Evolutionary conservation across 352 stramenopile species (phyloP), one percentile per base, ranked within the genome.

Genomic region (Phytophthora multivora): DNA sequence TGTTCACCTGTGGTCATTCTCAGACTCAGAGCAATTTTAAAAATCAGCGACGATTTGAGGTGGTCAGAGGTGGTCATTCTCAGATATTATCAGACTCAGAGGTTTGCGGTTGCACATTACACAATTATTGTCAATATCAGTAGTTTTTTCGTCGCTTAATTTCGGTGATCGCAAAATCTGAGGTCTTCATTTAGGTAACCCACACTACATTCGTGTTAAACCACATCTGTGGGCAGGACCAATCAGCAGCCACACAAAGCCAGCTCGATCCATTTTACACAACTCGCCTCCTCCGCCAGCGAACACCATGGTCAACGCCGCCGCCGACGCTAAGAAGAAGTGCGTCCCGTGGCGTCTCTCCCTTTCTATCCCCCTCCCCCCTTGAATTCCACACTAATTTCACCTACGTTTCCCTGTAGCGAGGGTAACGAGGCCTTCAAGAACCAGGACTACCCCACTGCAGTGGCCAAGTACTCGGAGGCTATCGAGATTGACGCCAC

Each of bases 341-440:
- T 91, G 60, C 59, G 80, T 67, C 16, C n/a, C 36, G 25, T 43
- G 50, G 19, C 16, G 7, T 25, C 9, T 41, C 39, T 10, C 25
- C 11, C 28, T 18, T 25, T 21, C 16, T 33, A 7, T 13, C 6
- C 26, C n/a, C 25, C 7, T 13, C 6, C 26, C n/a, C 25, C 7
- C 10, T 33, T 33, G 0, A 23, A 21, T 26, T 49, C 9, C 15
- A 7, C 12, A 15, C 10, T 51, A 46, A 64, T 3, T 54, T 25
- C n/a, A 40, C 16, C 12, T 50, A 16, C 11, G 42, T 35, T 0
- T 48, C 9, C 39, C 10, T 7, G 21, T 23, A 96, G 86, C 67
- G 91, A 98, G 78, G 95, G 95, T 55, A 98, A 98, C 76, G 86
- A 92, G 28, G 95, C 91, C 68, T 98, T 98, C 77, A 98, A 98